Conservation (phyloP, 1,284 basidiomycete genomes). For the Ceratobasidium papillatum region DNA sequence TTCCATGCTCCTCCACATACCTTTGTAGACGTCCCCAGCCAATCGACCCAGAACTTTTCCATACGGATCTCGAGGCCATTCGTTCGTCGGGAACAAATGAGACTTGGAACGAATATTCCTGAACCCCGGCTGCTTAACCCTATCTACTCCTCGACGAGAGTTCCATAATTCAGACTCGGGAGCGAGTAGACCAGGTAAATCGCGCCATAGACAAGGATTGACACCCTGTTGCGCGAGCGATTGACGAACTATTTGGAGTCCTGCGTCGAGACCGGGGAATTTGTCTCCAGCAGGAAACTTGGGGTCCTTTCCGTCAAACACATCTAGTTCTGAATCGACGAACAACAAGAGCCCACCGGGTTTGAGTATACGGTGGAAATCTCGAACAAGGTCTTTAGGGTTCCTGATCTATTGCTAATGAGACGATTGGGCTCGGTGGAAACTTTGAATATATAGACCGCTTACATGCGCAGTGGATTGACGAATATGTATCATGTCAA, state of each 20-base stretch:
- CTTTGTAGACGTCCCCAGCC: not conserved
- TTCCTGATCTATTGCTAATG: not conserved
- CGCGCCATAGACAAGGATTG: not conserved
- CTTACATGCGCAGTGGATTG: not conserved
- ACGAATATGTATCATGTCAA: not conserved
- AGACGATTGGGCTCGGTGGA: not conserved
- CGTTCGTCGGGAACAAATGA: not conserved
- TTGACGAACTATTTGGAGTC: not conserved
- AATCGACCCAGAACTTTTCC: not conserved
- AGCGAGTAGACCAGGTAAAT: not conserved
- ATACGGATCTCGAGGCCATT: not conserved
- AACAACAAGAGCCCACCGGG: conserved; percentile 7
- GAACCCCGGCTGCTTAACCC: not conserved
- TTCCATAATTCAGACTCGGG: not conserved
- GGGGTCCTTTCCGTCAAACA: not conserved
- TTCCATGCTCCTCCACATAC: not conserved
- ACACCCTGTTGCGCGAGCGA: not conserved
- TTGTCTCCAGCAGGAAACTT: not conserved
- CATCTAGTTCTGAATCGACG: not conserved
- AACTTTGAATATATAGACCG: not conserved
- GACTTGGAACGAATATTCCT: not conserved
- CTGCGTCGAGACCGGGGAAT: not conserved
- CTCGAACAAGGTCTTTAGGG: not conserved
- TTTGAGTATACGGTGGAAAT: not conserved
- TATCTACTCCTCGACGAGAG: not conserved